These are phyloP conservation scores for Pneumocystis oryctolagi DNA, from an alignment of 1,139 yeast species.

Conservation along the genomic window DNA sequence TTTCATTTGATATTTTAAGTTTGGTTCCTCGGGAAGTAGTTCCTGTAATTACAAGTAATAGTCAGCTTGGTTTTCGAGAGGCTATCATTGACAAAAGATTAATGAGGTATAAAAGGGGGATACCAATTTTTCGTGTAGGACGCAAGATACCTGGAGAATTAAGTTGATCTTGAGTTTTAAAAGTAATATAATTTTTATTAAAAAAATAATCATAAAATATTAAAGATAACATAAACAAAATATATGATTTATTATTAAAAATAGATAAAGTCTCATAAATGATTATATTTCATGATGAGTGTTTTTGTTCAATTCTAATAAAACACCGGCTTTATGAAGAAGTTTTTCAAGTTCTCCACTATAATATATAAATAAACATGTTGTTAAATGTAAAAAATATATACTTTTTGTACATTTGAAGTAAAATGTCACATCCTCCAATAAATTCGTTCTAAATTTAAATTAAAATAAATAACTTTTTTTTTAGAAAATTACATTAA, in stretches of 20 bases:
- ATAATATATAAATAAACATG: conserved; percentile 6
- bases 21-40: background rate
- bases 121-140: background rate
- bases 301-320: conserved; percentile 43
- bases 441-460: conserved; percentile 48
- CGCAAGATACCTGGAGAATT: conserved; percentile 4
- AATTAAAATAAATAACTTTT: conserved; percentile 20
- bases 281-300: conserved; percentile 11
- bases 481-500: conserved; percentile 25
- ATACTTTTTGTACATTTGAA: conserved; percentile 63
- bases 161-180: background rate
- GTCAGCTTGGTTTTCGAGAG: background rate
- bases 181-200: background rate
- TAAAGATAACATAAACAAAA: background rate
- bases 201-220: background rate
- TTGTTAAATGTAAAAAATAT: background rate
- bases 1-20: background rate
- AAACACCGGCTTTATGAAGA: conserved; percentile 62
- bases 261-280: background rate
- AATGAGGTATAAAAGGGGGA: background rate
- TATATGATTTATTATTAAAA: background rate
- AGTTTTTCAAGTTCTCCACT: conserved; percentile 79
- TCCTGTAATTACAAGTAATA: background rate
- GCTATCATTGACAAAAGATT: background rate
- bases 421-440: conserved; percentile 94